Conservation (phyloP, 495 filamentous ascomycete genomes). For the Rusavskia elegans region DNA sequence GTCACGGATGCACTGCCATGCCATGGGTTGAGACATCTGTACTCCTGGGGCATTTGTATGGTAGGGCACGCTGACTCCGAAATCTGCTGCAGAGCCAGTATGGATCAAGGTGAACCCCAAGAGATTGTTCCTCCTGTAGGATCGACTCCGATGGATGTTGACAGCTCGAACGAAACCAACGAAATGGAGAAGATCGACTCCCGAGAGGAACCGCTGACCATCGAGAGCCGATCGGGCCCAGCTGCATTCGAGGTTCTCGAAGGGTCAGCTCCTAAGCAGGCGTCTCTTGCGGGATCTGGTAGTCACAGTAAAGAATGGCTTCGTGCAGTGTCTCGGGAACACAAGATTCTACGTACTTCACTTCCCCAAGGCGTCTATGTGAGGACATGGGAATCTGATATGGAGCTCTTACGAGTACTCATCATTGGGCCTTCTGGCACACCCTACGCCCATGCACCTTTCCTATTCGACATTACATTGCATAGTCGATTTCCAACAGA, state of each 20-base stretch:
- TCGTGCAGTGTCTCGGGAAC: constrained; percentile 37
- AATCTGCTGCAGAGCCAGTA: no score
- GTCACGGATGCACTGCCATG: no score
- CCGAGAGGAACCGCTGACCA: neutral
- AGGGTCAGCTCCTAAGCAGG: constrained; percentile 14
- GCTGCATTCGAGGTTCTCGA: neutral
- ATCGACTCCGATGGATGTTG: no score
- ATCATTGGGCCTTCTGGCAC: constrained; percentile 43
- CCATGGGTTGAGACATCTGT: no score
- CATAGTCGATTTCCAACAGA: constrained; percentile 25
- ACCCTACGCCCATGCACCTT: constrained; percentile 45
- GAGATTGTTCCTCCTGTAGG: no score
- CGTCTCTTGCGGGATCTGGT: constrained; percentile 25
- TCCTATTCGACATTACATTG: constrained; percentile 42
- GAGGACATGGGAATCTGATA: constrained; percentile 39
- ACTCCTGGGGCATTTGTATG: no score
- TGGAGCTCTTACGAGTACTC: constrained; percentile 41
- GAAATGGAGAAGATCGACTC: neutral
- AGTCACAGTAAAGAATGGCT: constrained; percentile 30
- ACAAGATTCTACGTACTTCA: constrained; percentile 36
- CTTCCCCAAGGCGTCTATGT: constrained; percentile 40
- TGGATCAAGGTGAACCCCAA: no score
- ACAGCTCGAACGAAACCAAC: neutral
- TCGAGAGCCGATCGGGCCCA: neutral
- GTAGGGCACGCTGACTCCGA: no score